phyloP scores from a whole-genome alignment of 108 stramenopile species.

The Stephanodiscus minutulus region DNA sequence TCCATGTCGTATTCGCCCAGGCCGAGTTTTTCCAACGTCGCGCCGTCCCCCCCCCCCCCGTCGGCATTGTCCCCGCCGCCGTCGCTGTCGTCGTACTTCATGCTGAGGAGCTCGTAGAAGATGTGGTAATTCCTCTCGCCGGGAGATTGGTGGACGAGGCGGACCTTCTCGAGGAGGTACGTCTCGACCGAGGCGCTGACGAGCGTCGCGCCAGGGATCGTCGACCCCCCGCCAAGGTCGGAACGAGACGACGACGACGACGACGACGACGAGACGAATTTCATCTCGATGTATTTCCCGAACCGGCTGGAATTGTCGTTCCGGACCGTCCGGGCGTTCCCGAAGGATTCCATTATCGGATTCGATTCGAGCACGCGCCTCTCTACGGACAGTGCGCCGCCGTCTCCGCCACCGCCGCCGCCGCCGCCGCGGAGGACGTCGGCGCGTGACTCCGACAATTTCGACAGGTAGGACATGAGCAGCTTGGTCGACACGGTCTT shows the following conservation, averaged over 20 bases:
- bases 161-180: slow-evolving; percentile 96
- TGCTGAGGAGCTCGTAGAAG: slow-evolving; percentile 87
- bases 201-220: slow-evolving; percentile 60
- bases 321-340: slow-evolving; percentile 94
- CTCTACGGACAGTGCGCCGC: slow-evolving; percentile 70
- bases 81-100: slow-evolving; percentile 7
- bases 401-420: slow-evolving; percentile 1
- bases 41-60: slow-evolving; percentile 51
- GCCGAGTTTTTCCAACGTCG: too few species aligned
- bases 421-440: slow-evolving; percentile 1
- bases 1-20: neutral
- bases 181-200: slow-evolving; percentile 90
- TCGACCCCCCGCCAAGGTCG: too few species aligned
- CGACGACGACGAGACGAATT: slow-evolving; percentile 36
- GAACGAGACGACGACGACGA: too few species aligned
- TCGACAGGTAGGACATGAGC: slow-evolving; percentile 90
- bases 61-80: slow-evolving; percentile 60
- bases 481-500: slow-evolving; percentile 98
- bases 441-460: slow-evolving; percentile 61
- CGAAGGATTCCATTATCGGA: slow-evolving; percentile 97
- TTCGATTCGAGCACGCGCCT: slow-evolving; percentile 92
- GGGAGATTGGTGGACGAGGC: slow-evolving; percentile 68
- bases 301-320: slow-evolving; percentile 96
- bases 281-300: slow-evolving; percentile 83
- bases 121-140: slow-evolving; percentile 91